Evolutionary conservation across 2,329 filamentous ascomycete genomes (phyloP).

Genomic region (Penicillium glabrum): DNA sequence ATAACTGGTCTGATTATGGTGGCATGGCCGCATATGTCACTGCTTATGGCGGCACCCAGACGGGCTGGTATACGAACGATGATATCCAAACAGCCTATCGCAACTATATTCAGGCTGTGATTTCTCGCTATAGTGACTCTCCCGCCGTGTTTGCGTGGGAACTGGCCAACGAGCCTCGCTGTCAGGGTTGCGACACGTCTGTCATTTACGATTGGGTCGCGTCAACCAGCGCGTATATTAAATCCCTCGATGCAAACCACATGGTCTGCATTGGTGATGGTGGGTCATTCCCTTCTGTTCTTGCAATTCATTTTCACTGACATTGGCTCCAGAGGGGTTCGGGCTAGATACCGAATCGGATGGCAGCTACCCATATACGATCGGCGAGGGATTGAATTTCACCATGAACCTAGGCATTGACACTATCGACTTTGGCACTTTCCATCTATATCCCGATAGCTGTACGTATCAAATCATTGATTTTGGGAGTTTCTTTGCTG

Average conservation of each 20-base stretch:
- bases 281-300: constrained; percentile 3
- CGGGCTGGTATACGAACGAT: constrained; percentile 58
- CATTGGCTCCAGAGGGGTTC: constrained; percentile 52
- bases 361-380: constrained; percentile 54
- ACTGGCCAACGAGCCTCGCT: constrained; percentile 66
- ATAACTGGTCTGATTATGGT: constrained; percentile 69
- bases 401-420: constrained; percentile 52
- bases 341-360: constrained; percentile 49
- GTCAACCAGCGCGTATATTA: constrained; percentile 61
- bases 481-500: background rate
- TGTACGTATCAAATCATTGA: constrained; percentile 33
- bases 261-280: constrained; percentile 63
- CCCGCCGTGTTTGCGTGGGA: constrained; percentile 67
- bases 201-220: constrained; percentile 62
- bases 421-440: constrained; percentile 57
- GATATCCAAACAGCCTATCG: constrained; percentile 60
- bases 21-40: constrained; percentile 61
- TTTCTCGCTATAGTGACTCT: constrained; percentile 60
- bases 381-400: constrained; percentile 54
- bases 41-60: constrained; percentile 54
- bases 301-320: background rate
- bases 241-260: constrained; percentile 60
- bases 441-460: constrained; percentile 52
- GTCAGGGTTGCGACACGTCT: constrained; percentile 58
- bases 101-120: constrained; percentile 59